A percentile compares a stretch with the other conserved stretches of the same genome.
phyloP scores from a whole-genome alignment of 2,329 filamentous ascomycete genomes.

The Hyphodiscus sp. region DNA sequence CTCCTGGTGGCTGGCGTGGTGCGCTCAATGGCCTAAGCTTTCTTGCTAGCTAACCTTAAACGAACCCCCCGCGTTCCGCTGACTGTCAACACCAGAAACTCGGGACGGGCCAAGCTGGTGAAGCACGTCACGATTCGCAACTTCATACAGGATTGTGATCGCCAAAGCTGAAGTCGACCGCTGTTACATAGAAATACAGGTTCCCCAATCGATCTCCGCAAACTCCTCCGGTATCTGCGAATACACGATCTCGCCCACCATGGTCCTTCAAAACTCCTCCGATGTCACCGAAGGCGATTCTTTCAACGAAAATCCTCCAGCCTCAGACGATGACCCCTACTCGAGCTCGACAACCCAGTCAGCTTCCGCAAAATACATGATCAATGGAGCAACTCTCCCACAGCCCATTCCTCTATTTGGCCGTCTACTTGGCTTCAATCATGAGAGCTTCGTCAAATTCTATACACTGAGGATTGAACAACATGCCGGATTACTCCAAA shows the following conservation, averaged over 20 bases:
- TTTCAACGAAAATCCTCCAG: conserved; percentile 19
- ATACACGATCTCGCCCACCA: conserved; percentile 2
- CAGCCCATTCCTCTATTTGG: conserved; percentile 23
- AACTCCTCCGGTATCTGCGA: neutral
- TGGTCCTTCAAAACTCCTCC: conserved; percentile 25
- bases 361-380: neutral
- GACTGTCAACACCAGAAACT: neutral
- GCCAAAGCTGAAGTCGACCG: neutral
- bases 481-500: conserved; percentile 9
- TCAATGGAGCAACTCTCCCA: conserved; percentile 16
- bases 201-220: too few relatives aligned
- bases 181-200: too few relatives aligned
- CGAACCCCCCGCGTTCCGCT: neutral
- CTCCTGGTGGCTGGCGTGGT: neutral
- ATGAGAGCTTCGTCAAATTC: conserved; percentile 3
- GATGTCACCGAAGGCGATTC: conserved; percentile 7
- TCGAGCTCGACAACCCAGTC: neutral
- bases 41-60: too few relatives aligned
- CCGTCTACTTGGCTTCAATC: conserved; percentile 18
- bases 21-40: too few relatives aligned
- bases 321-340: conserved; percentile 26
- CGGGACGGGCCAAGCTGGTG: too few relatives aligned
- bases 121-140: neutral
- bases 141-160: neutral
- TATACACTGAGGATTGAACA: conserved; percentile 2